Conservation (phyloP, 345 rosid species). For the Populus ilicifolia region DNA sequence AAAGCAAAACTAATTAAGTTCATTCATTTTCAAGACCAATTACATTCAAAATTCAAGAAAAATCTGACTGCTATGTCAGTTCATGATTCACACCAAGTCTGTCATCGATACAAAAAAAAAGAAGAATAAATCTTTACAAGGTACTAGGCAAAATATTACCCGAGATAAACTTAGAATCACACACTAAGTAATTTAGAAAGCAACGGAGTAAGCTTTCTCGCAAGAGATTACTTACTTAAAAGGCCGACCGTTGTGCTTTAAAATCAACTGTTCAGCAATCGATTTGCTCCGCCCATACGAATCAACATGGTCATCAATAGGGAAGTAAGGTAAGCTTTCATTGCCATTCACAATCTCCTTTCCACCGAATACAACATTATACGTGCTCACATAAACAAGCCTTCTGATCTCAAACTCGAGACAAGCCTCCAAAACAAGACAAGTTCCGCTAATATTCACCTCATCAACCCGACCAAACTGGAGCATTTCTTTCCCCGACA, state of each 20-base stretch:
- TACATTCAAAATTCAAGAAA: neutral
- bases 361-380: constrained; percentile 88
- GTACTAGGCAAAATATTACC: too few relatives aligned
- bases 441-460: constrained; percentile 81
- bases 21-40: neutral
- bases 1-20: neutral
- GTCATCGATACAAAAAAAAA: neutral
- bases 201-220: neutral
- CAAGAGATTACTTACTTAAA: constrained; percentile 50
- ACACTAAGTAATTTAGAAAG: neutral
- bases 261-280: constrained; percentile 76
- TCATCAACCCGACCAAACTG: constrained; percentile 75
- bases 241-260: constrained; percentile 67
- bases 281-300: constrained; percentile 74
- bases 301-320: constrained; percentile 70
- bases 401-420: constrained; percentile 56
- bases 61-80: neutral
- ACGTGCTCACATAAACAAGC: constrained; percentile 80
- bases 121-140: too few relatives aligned
- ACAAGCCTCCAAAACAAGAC: constrained; percentile 68
- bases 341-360: constrained; percentile 78
- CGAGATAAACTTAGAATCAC: too few relatives aligned
- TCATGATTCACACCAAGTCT: neutral
- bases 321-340: constrained; percentile 73
- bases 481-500: constrained; percentile 95